A percentile compares a stretch with the other conserved stretches of the same genome.
These are phyloP conservation scores for Metschnikowia rubicola DNA, from an alignment of 805 yeast species.

Conservation along the genomic window DNA sequence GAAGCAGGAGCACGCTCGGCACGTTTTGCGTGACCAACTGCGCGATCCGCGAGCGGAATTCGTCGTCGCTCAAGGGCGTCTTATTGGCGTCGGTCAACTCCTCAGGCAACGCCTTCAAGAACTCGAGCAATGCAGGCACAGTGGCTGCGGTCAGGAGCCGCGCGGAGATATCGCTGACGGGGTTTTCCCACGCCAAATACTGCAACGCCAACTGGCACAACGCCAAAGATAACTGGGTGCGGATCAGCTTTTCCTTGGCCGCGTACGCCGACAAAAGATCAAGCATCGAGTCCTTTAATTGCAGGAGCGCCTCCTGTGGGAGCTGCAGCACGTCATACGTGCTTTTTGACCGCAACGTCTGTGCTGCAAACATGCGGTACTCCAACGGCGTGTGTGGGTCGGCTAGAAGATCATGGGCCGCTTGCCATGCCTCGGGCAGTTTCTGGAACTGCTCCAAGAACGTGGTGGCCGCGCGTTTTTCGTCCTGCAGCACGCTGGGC, in stretches of 20 bases:
- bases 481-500: constrained; percentile 38
- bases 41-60: constrained; percentile 61
- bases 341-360: constrained; percentile 81
- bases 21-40: constrained; percentile 66
- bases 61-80: constrained; percentile 78
- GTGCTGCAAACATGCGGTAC: constrained; percentile 80
- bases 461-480: constrained; percentile 45
- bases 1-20: constrained; percentile 59
- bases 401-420: constrained; percentile 54
- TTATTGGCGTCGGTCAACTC: constrained; percentile 77
- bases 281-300: constrained; percentile 68
- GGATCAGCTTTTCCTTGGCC: constrained; percentile 49
- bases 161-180: constrained; percentile 63
- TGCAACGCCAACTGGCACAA: constrained; percentile 82
- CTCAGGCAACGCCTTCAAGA: constrained; percentile 85
- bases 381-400: constrained; percentile 42
- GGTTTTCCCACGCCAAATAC: constrained; percentile 65
- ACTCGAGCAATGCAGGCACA: constrained; percentile 60
- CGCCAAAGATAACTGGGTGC: constrained; percentile 79
- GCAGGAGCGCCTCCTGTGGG: constrained; percentile 46
- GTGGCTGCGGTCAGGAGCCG: constrained; percentile 39
- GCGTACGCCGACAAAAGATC: constrained; percentile 49
- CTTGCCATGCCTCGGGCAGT: constrained; percentile 76
- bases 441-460: constrained; percentile 82
- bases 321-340: constrained; percentile 80